phyloP scores from a whole-genome alignment of 2,329 filamentous ascomycete species.

The Coniochaeta prunicola region DNA sequence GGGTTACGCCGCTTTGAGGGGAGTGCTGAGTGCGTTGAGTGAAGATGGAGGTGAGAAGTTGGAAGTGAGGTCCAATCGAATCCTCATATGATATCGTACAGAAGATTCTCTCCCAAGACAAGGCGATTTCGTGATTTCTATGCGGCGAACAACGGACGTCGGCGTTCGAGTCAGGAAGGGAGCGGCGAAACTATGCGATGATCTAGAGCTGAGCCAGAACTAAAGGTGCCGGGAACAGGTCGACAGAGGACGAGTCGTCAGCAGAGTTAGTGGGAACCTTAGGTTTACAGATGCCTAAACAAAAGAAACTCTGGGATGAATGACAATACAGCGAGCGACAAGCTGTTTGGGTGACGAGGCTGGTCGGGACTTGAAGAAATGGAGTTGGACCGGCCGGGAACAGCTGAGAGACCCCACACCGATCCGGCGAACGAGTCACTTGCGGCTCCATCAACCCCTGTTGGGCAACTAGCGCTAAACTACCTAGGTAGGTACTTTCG shows the following conservation, averaged over 20 bases:
- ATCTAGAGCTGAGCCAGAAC: background rate
- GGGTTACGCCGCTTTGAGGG: background rate
- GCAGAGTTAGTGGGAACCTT: background rate
- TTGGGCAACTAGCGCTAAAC: background rate
- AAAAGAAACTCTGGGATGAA: background rate
- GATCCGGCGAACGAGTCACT: constrained; percentile 1
- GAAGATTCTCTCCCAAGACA: background rate
- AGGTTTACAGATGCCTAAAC: background rate
- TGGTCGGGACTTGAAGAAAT: background rate
- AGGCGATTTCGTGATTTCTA: background rate
- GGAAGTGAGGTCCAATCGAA: background rate
- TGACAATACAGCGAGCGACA: background rate
- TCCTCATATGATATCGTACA: background rate
- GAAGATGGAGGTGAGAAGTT: background rate
- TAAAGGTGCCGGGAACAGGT: background rate
- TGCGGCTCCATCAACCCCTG: background rate
- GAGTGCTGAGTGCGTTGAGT: background rate
- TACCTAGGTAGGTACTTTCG: no score
- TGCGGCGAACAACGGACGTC: background rate
- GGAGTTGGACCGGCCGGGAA: background rate
- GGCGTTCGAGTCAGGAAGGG: background rate
- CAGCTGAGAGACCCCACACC: background rate
- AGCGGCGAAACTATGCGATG: background rate
- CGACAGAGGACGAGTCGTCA: background rate
- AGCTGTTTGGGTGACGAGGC: background rate